Evolutionary conservation across 306 rosid species (phyloP), one percentile per base, ranked within the genome.

Genomic region (Datisca glomerata): DNA sequence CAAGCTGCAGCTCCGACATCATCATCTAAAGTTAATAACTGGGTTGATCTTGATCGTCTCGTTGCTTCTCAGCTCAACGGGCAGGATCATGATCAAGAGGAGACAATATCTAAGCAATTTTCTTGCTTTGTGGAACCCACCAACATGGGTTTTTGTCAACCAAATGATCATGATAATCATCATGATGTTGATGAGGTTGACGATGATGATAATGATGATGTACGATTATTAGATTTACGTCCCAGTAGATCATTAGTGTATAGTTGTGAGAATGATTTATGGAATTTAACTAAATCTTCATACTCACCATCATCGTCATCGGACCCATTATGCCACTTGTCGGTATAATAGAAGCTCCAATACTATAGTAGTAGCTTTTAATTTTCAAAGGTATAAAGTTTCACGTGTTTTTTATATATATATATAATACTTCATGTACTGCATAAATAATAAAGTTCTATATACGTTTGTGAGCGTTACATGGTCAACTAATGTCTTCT

Each of bases 31-130:
- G 25, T 60, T 0, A 57, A 60, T 46, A 66, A 72, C 45, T 73
- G 80, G 80, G 69, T 56, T 9, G 67, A 75, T 7, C 53, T 73
- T 8, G 75, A 73, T 42, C 54, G 75, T 6, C 63, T 73, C 12
- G 75, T 73, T n/a, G 80, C 80, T 0, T 73, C 80, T 2, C 80
- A 73, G 41, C 66, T 73, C 28, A 73, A 68, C 22, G 75, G 79
- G n/a, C n/a, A n/a, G n/a, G n/a, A n/a, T n/a, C n/a, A n/a, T n/a
- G n/a, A n/a, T 19, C 75, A 68, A 4, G 69, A 73, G 18, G 66
- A 63, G 20, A 43, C 29, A 39, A 25, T 58, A 6, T 39, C 70
- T 12, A 57, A 62, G 50, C 74, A 57, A 34, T 20, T 68, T 15
- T 51, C 69, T 28, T 60, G 63, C 50, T 60, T 67, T 29, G 58